Conservation (phyloP, 2,329 filamentous ascomycete species). For the Byssothecium circinans region DNA sequence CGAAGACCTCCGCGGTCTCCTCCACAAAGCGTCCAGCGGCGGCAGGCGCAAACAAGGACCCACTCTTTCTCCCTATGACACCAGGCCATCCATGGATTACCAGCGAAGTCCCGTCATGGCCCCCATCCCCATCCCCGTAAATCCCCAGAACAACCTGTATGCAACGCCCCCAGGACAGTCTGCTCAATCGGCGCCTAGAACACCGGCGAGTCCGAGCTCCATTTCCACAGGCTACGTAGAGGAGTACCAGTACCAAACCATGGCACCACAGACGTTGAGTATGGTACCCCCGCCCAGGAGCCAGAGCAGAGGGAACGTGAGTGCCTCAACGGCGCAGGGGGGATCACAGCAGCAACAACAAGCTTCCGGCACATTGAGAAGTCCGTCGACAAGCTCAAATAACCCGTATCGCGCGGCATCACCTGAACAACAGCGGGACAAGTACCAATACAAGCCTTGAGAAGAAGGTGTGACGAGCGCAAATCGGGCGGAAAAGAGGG, state of each 20-base stretch:
- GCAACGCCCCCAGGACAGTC: slow-evolving; percentile 21
- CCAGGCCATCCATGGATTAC: slow-evolving; percentile 18
- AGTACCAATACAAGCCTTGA: slow-evolving; percentile 11
- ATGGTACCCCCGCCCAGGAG: slow-evolving; percentile 35
- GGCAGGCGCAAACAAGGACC: slow-evolving; percentile 46
- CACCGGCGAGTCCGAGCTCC: slow-evolving; percentile 33
- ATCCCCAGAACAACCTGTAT: slow-evolving; percentile 21
- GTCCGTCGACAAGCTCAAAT: slow-evolving; percentile 10
- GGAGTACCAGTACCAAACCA: slow-evolving; percentile 38
- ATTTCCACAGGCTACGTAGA: slow-evolving; percentile 37
- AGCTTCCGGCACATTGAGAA: slow-evolving; percentile 1
- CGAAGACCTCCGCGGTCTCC: slow-evolving; percentile 50
- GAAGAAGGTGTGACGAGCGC: not conserved
- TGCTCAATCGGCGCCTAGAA: slow-evolving; percentile 18
- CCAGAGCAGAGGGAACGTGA: slow-evolving; percentile 18
- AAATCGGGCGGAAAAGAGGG: not conserved
- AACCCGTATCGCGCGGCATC: slow-evolving; percentile 19
- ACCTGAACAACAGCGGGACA: slow-evolving; percentile 2
- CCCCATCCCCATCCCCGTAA: slow-evolving; percentile 30
- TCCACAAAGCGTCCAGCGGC: slow-evolving; percentile 46
- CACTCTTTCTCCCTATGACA: slow-evolving; percentile 27
- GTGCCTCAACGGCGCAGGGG: too few species aligned
- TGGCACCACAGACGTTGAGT: too few species aligned
- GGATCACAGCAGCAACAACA: slow-evolving; percentile 4
- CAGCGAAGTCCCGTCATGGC: slow-evolving; percentile 26